Evolutionary conservation across 371 early-diverging fungal species (phyloP), one percentile per base, ranked within the genome.

Genomic region (Rhizopus microsporus): DNA sequence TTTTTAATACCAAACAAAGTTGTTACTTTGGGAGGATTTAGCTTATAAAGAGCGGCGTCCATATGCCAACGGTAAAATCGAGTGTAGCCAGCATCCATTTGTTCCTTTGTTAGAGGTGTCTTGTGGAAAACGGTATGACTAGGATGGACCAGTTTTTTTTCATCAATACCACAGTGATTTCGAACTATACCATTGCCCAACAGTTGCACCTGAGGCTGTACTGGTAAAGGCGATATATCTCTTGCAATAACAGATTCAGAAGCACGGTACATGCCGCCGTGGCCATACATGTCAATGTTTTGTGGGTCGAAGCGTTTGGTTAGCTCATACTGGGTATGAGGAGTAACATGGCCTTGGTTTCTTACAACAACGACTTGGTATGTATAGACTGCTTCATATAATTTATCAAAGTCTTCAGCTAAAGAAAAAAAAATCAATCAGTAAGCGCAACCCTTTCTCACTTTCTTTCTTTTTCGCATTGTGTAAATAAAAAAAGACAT

Each of bases 1-100:
- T 75, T 78, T 56, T 78, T 71, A 2, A 73, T 54, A 13, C 75
- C 72, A 62, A 78, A 78, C 29, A 78, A 58, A 12, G 70, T 74
- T 13, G 79, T 78, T 2, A 78, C 68, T 51, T 74, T 75, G 46
- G 79, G 79, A 42, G 74, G 79, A 23, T 78, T 71, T 6, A 75
- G 52, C 40, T 65, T 68, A 39, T 78, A 78, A 5, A 78, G 62
- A 51, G 79, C 79, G 54, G 79, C 79, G 58, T 78, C 79, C 79
- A 78, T 78, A 45, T 78, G 79, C 79, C 79, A 78, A 34, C 79
- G 65, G 47, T 75, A 78, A 54, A 78, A 78, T 3, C 79, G 60
- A 7, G 79, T 78, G 15, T 73, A 68, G 23, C 72, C 79, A 17
- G 63, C 62, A 10, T 69, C 72, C 59, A 71, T 70, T 34, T 78